A percentile compares a stretch with the other conserved stretches of the same genome.
These are phyloP conservation scores for Hypomyces perniciosus DNA, from an alignment of 2,329 filamentous ascomycete genomes.

Conservation along the genomic window DNA sequence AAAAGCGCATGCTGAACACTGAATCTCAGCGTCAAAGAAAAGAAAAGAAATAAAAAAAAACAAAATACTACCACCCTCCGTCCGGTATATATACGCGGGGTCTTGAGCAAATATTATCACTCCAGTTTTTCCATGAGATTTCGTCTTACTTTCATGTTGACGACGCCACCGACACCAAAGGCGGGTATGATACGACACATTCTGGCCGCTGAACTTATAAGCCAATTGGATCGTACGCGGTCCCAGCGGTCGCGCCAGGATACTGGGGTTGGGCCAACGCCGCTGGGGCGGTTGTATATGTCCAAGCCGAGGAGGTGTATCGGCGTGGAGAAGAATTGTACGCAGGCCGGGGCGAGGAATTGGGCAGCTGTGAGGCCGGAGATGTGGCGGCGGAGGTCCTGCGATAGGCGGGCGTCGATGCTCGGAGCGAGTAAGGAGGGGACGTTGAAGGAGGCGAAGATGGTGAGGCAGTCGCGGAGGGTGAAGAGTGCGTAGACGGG, in stretches of 20 bases:
- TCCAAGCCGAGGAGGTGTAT: constrained; percentile 81
- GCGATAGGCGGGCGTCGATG: constrained; percentile 50
- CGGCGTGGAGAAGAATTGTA: constrained; percentile 76
- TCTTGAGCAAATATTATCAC: constrained; percentile 13
- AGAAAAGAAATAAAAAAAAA: neutral
- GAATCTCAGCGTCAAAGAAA: neutral
- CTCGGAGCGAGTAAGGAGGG: constrained; percentile 70
- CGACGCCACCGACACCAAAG: constrained; percentile 81
- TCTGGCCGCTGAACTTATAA: constrained; percentile 64
- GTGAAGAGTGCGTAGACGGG: constrained; percentile 75
- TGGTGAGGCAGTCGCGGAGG: constrained; percentile 76
- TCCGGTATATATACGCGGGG: neutral
- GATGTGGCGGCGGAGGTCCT: constrained; percentile 39
- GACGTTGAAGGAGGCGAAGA: constrained; percentile 88
- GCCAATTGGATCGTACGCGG: constrained; percentile 69
- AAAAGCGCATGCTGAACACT: neutral
- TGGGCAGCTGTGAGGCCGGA: constrained; percentile 63
- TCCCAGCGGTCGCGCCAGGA: constrained; percentile 55
- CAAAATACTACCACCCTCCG: neutral
- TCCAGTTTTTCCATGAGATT: constrained; percentile 59
- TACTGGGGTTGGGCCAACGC: constrained; percentile 21
- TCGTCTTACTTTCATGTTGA: constrained; percentile 67
- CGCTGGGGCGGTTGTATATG: constrained; percentile 66
- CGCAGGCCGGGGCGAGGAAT: constrained; percentile 70
- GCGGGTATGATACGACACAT: constrained; percentile 83